Evolutionary conservation across 441 rosid species (phyloP).

Genomic region (Aquilaria agallochum): DNA sequence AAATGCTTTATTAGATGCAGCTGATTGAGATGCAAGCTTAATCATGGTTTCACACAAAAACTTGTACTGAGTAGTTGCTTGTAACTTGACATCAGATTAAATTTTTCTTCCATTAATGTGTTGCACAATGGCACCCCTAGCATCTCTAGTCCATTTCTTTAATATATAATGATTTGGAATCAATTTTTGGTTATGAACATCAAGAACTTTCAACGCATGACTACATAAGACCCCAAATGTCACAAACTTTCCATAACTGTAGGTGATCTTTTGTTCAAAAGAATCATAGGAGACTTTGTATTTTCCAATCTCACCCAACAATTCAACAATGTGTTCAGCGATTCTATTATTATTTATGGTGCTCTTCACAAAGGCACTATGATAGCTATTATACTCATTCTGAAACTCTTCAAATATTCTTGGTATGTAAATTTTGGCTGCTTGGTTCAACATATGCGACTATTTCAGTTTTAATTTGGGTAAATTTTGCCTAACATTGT

Average conservation of each 20-base stretch:
- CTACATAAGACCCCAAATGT: constrained; percentile 27
- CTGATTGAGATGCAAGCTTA: constrained; percentile 18
- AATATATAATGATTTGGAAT: constrained; percentile 20
- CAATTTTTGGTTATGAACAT: constrained; percentile 25
- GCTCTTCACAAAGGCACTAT: constrained; percentile 17
- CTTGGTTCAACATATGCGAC: constrained; percentile 22
- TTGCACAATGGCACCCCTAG: constrained; percentile 17
- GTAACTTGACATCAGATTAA: constrained; percentile 9
- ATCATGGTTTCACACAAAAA: constrained; percentile 17
- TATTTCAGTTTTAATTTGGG: constrained; percentile 20
- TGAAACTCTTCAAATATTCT: constrained; percentile 25
- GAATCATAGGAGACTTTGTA: constrained; percentile 18
- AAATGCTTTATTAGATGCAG: constrained; percentile 27
- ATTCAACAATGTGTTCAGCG: constrained; percentile 17
- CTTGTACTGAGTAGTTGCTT: constrained; percentile 22
- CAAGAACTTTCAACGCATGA: constrained; percentile 28
- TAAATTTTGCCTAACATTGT: constrained; percentile 14
- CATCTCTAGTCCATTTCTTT: constrained; percentile 25
- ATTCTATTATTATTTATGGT: constrained; percentile 16
- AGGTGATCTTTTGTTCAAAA: constrained; percentile 15
- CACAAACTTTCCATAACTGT: constrained; percentile 24
- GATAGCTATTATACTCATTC: constrained; percentile 21
- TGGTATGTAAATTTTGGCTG: constrained; percentile 18
- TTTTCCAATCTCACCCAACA: constrained; percentile 17
- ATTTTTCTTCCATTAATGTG: neutral